Evolutionary conservation across 2,329 filamentous ascomycete species (phyloP).

Genomic region (Blastomyces percursus): DNA sequence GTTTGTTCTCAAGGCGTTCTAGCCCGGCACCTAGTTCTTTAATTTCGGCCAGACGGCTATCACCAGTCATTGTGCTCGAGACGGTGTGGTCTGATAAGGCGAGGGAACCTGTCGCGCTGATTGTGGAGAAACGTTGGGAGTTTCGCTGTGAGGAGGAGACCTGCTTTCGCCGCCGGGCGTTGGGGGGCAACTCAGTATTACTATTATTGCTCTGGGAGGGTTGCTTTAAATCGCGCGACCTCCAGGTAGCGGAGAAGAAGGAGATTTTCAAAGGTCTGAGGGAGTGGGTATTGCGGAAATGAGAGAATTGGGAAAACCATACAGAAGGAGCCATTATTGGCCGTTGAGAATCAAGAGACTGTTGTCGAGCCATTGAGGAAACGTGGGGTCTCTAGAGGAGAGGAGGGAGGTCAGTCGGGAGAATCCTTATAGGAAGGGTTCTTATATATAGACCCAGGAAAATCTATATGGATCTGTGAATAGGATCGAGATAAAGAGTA

Average conservation of each 20-base stretch:
- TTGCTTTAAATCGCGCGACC: neutral
- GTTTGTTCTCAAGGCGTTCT: constrained; percentile 82
- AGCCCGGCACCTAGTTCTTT: constrained; percentile 69
- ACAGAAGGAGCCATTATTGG: constrained; percentile 47
- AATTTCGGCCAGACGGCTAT: constrained; percentile 52
- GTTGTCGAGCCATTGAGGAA: constrained; percentile 29
- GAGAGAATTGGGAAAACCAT: constrained; percentile 20
- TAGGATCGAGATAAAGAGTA: neutral
- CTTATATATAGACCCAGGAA: neutral
- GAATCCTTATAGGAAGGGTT: neutral
- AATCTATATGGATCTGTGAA: neutral
- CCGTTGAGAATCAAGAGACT: constrained; percentile 43
- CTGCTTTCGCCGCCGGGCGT: constrained; percentile 18
- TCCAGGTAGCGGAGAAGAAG: constrained; percentile 7
- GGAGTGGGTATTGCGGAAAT: constrained; percentile 9
- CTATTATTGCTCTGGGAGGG: neutral
- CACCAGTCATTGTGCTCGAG: constrained; percentile 30
- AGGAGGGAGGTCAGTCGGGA: neutral
- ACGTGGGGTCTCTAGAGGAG: neutral
- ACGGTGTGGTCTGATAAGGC: constrained; percentile 37
- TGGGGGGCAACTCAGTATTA: neutral
- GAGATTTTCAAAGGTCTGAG: constrained; percentile 9
- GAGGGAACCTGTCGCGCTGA: constrained; percentile 38
- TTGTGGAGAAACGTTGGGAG: constrained; percentile 45
- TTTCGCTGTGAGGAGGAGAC: constrained; percentile 35